A percentile compares a stretch with the other conserved stretches of the same genome.
Conservation (phyloP, 2,329 filamentous ascomycete species). For the Neofusicoccum kwambonambiense region DNA sequence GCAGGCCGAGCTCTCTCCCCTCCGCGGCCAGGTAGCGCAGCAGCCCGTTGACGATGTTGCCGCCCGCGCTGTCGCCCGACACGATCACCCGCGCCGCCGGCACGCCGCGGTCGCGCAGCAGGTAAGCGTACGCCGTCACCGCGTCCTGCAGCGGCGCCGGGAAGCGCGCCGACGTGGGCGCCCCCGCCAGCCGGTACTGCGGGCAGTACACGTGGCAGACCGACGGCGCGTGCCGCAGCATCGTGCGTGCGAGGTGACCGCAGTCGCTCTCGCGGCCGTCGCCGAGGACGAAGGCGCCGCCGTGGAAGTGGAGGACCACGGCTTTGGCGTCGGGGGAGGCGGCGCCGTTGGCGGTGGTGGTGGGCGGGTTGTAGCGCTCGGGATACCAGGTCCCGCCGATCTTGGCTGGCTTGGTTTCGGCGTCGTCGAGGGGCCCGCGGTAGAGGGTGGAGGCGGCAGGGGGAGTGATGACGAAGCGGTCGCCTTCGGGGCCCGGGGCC, state of each 20-base stretch:
- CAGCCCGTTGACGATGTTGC: slow-evolving; percentile 45
- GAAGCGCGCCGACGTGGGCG: slow-evolving; percentile 45
- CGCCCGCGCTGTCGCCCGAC: slow-evolving; percentile 52
- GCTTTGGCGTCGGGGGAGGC: slow-evolving; percentile 21
- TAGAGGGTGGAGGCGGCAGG: slow-evolving; percentile 26
- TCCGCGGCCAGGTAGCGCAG: slow-evolving; percentile 48
- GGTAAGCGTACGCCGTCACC: slow-evolving; percentile 47
- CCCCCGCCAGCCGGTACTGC: slow-evolving; percentile 50
- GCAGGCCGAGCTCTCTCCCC: slow-evolving; percentile 33
- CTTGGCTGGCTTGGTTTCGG: slow-evolving; percentile 33
- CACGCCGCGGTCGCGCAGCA: slow-evolving; percentile 43
- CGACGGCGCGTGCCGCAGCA: slow-evolving; percentile 31
- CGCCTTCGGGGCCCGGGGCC: slow-evolving; percentile 37
- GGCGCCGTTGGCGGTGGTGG: background rate
- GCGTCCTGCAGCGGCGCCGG: slow-evolving; percentile 53
- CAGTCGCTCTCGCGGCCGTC: slow-evolving; percentile 40
- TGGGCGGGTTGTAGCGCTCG: background rate
- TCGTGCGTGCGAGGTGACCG: slow-evolving; percentile 26
- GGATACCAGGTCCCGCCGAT: slow-evolving; percentile 47
- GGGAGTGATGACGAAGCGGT: slow-evolving; percentile 37
- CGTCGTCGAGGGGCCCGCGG: slow-evolving; percentile 33
- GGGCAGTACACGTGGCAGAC: slow-evolving; percentile 41
- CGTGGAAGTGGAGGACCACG: slow-evolving; percentile 50
- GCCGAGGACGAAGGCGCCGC: slow-evolving; percentile 49
- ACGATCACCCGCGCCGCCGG: slow-evolving; percentile 43